Percentiles rank a stretch among this genome's conserved stretches.
phyloP scores from a whole-genome alignment of 352 stramenopile species.

The Peronospora destructor region DNA sequence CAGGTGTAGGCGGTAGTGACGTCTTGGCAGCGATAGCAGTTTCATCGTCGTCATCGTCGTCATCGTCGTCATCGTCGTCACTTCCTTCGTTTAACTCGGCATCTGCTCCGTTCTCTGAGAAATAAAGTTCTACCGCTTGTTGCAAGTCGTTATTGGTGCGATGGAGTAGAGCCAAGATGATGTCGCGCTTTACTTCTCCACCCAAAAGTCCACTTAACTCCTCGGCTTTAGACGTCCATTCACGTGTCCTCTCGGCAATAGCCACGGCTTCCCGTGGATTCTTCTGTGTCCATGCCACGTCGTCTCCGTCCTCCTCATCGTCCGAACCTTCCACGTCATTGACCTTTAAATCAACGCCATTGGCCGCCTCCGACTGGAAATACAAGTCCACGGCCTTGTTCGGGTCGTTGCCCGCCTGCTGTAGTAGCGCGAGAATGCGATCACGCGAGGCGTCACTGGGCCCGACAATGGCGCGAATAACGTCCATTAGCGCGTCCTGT shows the following conservation, averaged over 20 bases:
- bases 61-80: conserved; percentile 48
- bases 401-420: conserved; percentile 53
- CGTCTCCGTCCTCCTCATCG: conserved; percentile 32
- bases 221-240: conserved; percentile 39
- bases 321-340: conserved; percentile 49
- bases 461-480: conserved; percentile 74
- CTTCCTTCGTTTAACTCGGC: conserved; percentile 37
- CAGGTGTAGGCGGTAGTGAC: conserved; percentile 5
- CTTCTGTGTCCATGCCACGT: conserved; percentile 12
- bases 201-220: conserved; percentile 71
- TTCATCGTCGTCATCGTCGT: conserved; percentile 39
- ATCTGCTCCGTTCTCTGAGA: conserved; percentile 50
- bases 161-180: conserved; percentile 47
- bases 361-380: conserved; percentile 55
- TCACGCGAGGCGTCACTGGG: conserved; percentile 55
- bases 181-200: conserved; percentile 47
- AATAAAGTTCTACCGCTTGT: conserved; percentile 76
- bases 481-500: conserved; percentile 63
- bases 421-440: conserved; percentile 56
- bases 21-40: conserved; percentile 21
- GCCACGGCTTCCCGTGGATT: too few species aligned
- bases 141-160: conserved; percentile 69
- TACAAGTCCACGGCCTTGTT: conserved; percentile 81
- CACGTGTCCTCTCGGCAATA: too few species aligned
- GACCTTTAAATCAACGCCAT: conserved; percentile 33